Conservation (phyloP, 1,284 basidiomycete genomes). For the Meira miltonrushii region DNA sequence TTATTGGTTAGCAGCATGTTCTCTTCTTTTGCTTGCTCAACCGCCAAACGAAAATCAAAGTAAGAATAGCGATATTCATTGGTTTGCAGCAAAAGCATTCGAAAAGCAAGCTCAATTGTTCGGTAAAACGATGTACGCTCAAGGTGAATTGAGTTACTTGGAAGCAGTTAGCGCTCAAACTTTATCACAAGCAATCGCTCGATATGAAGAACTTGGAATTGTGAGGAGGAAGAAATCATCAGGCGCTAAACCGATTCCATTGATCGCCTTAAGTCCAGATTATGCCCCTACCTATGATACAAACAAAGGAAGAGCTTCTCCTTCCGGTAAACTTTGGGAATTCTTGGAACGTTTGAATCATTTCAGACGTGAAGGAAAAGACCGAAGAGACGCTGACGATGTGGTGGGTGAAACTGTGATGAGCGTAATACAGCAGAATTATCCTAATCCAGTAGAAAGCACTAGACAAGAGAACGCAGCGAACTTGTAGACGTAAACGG, state of each 20-base stretch:
- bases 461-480: neutral
- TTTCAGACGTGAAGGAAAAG: slow-evolving; percentile 53
- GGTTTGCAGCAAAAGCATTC: slow-evolving; percentile 51
- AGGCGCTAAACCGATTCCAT: slow-evolving; percentile 43
- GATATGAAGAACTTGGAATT: slow-evolving; percentile 43
- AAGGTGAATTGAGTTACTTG: slow-evolving; percentile 52
- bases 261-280: slow-evolving; percentile 49
- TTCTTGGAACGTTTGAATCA: slow-evolving; percentile 45
- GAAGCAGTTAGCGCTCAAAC: slow-evolving; percentile 46
- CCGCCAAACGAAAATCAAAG: slow-evolving; percentile 17
- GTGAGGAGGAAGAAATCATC: slow-evolving; percentile 33
- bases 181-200: slow-evolving; percentile 36
- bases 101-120: slow-evolving; percentile 46
- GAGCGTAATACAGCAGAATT: slow-evolving; percentile 1
- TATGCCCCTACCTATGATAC: slow-evolving; percentile 33
- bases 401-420: slow-evolving; percentile 6
- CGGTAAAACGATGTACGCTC: slow-evolving; percentile 52
- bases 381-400: slow-evolving; percentile 15
- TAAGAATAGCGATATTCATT: slow-evolving; percentile 25
- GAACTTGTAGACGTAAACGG: neutral
- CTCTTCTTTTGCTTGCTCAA: slow-evolving; percentile 49
- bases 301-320: slow-evolving; percentile 17
- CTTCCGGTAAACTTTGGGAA: slow-evolving; percentile 31
- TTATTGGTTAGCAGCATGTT: slow-evolving; percentile 53
- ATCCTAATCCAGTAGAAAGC: slow-evolving; percentile 5